Percentiles rank a stretch among this genome's conserved stretches.
Evolutionary conservation across 2,329 filamentous ascomycete species (phyloP).

Genomic region (Botrytis byssoidea): DNA sequence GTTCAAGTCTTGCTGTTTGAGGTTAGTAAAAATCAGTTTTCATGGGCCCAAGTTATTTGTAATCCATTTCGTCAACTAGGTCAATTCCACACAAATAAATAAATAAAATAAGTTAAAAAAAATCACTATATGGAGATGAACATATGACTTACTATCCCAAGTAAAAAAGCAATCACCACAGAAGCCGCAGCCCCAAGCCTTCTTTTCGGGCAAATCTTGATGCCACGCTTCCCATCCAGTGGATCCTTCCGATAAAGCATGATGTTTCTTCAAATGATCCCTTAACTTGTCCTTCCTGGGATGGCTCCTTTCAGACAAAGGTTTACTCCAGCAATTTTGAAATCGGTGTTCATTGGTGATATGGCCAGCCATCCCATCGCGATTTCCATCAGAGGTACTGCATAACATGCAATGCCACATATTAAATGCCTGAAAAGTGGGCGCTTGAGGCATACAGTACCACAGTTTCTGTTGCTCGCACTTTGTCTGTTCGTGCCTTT

Average conservation of each 20-base stretch:
- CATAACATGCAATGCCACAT: constrained; percentile 30
- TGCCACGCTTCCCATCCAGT: constrained; percentile 29
- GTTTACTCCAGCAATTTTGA: constrained; percentile 25
- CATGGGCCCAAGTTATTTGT: not conserved
- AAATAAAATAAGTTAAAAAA: not conserved
- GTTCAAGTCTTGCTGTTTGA: constrained; percentile 25
- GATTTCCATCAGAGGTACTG: constrained; percentile 2
- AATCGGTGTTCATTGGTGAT: constrained; percentile 26
- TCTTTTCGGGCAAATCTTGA: constrained; percentile 25
- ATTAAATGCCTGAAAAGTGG: constrained; percentile 6
- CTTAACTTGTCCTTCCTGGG: constrained; percentile 32
- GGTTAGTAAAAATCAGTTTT: not conserved
- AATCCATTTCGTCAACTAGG: not conserved
- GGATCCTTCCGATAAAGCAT: constrained; percentile 23
- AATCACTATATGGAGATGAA: not conserved
- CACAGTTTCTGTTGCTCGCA: constrained; percentile 30
- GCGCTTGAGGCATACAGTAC: constrained; percentile 28
- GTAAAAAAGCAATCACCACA: constrained; percentile 28
- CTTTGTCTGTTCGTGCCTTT: constrained; percentile 31
- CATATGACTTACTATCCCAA: constrained; percentile 30
- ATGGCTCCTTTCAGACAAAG: constrained; percentile 20
- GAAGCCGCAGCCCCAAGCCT: constrained; percentile 33
- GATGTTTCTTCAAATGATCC: constrained; percentile 30
- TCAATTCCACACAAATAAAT: not conserved
- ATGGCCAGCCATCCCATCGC: constrained; percentile 25